Base-by-base conservation (phyloP, 2,329 filamentous ascomycete species). In the Apiospora koreana region DNA sequence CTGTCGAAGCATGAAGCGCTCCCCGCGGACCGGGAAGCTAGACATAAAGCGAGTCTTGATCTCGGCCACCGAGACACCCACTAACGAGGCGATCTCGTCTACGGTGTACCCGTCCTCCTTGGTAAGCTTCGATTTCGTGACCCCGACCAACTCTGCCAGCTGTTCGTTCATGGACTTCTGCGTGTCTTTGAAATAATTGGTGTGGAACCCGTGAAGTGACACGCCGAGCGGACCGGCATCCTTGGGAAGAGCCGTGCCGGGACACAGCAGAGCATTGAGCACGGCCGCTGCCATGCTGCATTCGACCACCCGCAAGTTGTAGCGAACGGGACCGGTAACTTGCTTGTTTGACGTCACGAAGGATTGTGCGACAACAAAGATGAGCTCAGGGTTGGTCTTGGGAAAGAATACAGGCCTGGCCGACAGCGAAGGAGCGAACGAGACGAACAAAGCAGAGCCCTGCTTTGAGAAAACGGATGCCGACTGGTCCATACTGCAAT, bases 221-320 rank as follows among this genome's bases (percentile, higher is more conserved):
- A 93, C 89, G 10, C 93, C 94, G 10, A 98, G 86, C 0, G 96
- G 95, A 3, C 92, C 93, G 5, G 91, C 90, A 80, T 99, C 96
- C 69, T 87, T 83, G 23, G 93, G 91, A 0, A 98, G 89, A 41
- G 84, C 80, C 0, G 88, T 90, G 45, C 84, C 85, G 0, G 85
- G 86, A 79, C 87, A 88, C 70, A 90, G 82, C 35, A 84, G 83
- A 35, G 89, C 87, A 74, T 91, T 86, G 71, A 92, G 85, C 77
- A 88, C 90, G 31, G 87, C 88, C 3, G 96, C 94, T 3, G 96
- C 96, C 42, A 99, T 87, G 69, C 93, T 96, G 83, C 94, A 97
- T 83, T 99, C 96, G 46, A 98, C 96, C 1, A 99, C 96, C 38
- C 96, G 92, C 31, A 99, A 88, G 81, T 99, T 99, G 86, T 98